A percentile compares a stretch with the other conserved stretches of the same genome.
Evolutionary conservation across 164 flowering plant genomes (phyloP).

Genomic region (Chloranthus sessilifolius): DNA sequence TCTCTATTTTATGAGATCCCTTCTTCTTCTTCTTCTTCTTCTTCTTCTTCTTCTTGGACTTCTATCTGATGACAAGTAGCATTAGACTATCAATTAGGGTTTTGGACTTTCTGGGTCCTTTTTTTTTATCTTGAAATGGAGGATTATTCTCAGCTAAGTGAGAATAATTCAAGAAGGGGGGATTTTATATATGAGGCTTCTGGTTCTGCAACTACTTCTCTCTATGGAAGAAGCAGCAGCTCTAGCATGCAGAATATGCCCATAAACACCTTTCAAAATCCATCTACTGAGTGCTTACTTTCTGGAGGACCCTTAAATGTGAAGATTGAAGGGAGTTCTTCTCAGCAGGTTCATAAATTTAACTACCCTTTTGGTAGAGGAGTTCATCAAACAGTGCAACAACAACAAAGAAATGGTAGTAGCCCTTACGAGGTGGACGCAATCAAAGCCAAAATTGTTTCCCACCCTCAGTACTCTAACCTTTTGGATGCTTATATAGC

Average conservation of each 20-base stretch:
- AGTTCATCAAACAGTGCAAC: slow-evolving; percentile 19
- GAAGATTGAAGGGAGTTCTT: slow-evolving; percentile 42
- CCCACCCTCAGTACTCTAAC: slow-evolving; percentile 85
- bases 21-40: too few species aligned
- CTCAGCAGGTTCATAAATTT: slow-evolving; percentile 28
- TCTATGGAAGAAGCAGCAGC: slow-evolving; percentile 28
- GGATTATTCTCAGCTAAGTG: slow-evolving; percentile 39
- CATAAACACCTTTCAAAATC: slow-evolving; percentile 31
- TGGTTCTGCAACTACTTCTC: slow-evolving; percentile 27
- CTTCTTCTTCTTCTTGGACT: too few species aligned
- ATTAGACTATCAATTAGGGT: too few species aligned
- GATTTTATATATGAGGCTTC: slow-evolving; percentile 44
- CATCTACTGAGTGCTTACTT: slow-evolving; percentile 29
- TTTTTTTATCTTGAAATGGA: slow-evolving; percentile 43
- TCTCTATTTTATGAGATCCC: too few species aligned
- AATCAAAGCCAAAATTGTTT: slow-evolving; percentile 78
- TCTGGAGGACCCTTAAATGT: too few species aligned
- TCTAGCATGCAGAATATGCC: slow-evolving; percentile 19
- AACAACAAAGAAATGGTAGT: slow-evolving; percentile 15
- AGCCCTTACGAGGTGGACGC: slow-evolving; percentile 43
- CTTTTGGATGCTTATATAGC: slow-evolving; percentile 87
- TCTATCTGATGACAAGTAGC: too few species aligned
- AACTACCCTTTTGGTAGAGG: slow-evolving; percentile 28
- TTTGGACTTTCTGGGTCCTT: too few species aligned
- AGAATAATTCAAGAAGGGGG: slow-evolving; percentile 32